phyloP scores from a whole-genome alignment of 306 rosid genomes.

The Sphenostylis stenocarpa region DNA sequence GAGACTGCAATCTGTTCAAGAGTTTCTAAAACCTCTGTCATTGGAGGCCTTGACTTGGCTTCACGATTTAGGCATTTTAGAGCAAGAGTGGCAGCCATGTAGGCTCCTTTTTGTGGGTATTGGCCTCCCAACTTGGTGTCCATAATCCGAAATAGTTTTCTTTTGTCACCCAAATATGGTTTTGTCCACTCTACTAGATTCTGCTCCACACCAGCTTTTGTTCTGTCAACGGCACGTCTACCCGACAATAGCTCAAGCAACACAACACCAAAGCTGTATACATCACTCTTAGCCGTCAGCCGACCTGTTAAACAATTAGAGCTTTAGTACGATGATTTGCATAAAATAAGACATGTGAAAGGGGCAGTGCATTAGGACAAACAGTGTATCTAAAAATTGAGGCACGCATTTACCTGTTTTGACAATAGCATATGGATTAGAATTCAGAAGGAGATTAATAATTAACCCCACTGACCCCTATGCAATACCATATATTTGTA shows the following conservation, averaged over 20 bases:
- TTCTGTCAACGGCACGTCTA: conserved; percentile 72
- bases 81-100: conserved; percentile 64
- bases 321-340: conserved; percentile 19
- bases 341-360: neutral
- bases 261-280: conserved; percentile 89
- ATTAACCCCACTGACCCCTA: neutral
- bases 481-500: neutral
- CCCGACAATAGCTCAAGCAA: conserved; percentile 81
- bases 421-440: neutral
- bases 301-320: conserved; percentile 56
- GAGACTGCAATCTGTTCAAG: conserved; percentile 63
- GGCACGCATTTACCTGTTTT: neutral
- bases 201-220: conserved; percentile 71
- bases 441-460: neutral
- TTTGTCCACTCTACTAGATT: conserved; percentile 83
- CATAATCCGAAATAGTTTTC: conserved; percentile 83
- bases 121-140: conserved; percentile 87
- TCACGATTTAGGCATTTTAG: conserved; percentile 64
- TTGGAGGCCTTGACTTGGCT: conserved; percentile 72
- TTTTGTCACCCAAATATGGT: conserved; percentile 71
- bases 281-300: conserved; percentile 79
- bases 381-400: neutral
- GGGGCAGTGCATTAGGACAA: neutral
- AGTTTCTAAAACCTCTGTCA: conserved; percentile 67
- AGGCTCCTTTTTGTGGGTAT: conserved; percentile 76